Percentiles rank a stretch among this genome's conserved stretches.
These are phyloP conservation scores for Globisporangium iwayamae DNA, from an alignment of 352 stramenopile species.

Conservation along the genomic window DNA sequence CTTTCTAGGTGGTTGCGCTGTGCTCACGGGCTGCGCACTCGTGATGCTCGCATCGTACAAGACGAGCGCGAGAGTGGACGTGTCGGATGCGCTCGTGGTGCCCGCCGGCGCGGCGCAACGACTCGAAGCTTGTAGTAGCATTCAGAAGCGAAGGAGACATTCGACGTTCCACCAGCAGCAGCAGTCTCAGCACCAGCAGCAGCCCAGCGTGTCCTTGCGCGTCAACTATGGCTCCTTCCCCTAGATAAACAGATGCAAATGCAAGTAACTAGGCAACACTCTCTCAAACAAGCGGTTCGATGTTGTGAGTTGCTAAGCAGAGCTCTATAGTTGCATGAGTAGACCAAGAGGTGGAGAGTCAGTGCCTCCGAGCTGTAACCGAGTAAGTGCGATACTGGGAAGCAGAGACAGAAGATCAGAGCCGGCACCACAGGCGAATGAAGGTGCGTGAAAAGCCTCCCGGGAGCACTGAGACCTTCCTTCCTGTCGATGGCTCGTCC, in stretches of 20 bases:
- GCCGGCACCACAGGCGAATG: too few species aligned
- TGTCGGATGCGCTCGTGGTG: slow-evolving; percentile 30
- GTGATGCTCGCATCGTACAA: slow-evolving; percentile 37
- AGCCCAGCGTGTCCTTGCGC: not conserved
- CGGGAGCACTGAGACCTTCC: too few species aligned
- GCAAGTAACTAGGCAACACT: too few species aligned
- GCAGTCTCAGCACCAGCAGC: not conserved
- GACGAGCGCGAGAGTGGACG: slow-evolving; percentile 32
- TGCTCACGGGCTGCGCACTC: slow-evolving; percentile 40
- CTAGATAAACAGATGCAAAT: not conserved
- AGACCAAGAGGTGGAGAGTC: too few species aligned
- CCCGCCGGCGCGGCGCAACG: not conserved
- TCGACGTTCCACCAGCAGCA: slow-evolving; percentile 11
- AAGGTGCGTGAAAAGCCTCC: too few species aligned
- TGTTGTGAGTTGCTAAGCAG: too few species aligned
- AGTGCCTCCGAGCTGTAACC: not conserved
- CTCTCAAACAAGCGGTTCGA: not conserved
- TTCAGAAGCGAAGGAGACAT: slow-evolving; percentile 6
- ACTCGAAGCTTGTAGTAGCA: not conserved
- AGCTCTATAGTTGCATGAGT: too few species aligned
- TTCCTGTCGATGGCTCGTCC: too few species aligned
- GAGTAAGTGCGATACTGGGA: not conserved
- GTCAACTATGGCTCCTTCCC: slow-evolving; percentile 25
- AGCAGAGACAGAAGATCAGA: too few species aligned
- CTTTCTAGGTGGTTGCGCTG: slow-evolving; percentile 32